Evolutionary conservation across 1,284 basidiomycete genomes (phyloP), one percentile per base, ranked within the genome.

Genomic region (Ustanciosporium gigantosporum): DNA sequence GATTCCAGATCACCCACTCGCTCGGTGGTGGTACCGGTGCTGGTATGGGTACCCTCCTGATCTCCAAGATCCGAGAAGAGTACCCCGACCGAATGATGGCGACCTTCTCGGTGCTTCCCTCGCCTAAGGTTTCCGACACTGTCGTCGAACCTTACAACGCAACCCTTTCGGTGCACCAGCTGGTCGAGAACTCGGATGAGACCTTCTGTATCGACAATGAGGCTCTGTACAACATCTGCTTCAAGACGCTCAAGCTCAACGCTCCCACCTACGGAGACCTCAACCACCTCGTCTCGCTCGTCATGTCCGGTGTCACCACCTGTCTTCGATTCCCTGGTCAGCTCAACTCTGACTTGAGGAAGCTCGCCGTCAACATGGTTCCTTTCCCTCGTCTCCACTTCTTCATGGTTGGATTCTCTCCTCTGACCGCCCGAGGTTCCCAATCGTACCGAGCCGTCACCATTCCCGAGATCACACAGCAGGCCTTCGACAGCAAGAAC

Each of bases 121-220:
- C 90, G 25, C 91, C 93, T 3, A 91, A 91, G 79, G 90, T 95
- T 5, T 94, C 91, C 1, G 93, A 96, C 79, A 96, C 93, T 1
- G 87, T 96, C 45, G 91, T 96, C 27, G 93, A 96, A 85, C 89
- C 89, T 0, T 95, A 96, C 80, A 96, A 96, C 77, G 86, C 91
- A 3, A 83, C 91, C 40, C 84, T 97, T 13, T 91, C 92, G 2
- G 82, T 91, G 39, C 89, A 96, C 79, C 92, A 94, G 80, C 84
- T 96, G 17, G 84, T 94, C 14, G 92, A 96, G 55, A 78, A 89
- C 79, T 86, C 88, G 46, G 93, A 96, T 79, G 81, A 94, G 57
- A 89, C 90, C 4, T 85, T 94, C 69, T 90, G 89, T 78, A 85
- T 95, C 44, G 89, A 96, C 80, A 97, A 97, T 79, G 91, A 96